phyloP scores from a whole-genome alignment of 2,329 filamentous ascomycete species.

The Diaporthe amygdali region DNA sequence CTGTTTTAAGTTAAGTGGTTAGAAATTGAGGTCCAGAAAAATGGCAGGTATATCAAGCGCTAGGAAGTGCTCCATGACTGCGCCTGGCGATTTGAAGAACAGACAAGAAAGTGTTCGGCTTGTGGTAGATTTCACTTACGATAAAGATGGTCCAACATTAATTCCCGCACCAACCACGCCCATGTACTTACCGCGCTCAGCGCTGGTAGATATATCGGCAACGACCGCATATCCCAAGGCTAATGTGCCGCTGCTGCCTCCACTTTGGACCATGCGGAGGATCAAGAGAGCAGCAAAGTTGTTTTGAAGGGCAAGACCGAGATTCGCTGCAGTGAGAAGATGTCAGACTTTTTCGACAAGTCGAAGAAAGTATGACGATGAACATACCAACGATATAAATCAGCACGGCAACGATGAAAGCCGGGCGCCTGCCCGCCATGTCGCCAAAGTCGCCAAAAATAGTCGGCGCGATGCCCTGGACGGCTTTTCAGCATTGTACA shows the following conservation, averaged over 20 bases:
- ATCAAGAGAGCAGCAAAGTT: conserved; percentile 64
- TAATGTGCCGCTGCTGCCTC: conserved; percentile 71
- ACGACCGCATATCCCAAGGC: conserved; percentile 74
- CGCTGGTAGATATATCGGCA: conserved; percentile 71
- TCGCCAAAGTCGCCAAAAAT: conserved; percentile 68
- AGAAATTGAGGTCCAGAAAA: background rate
- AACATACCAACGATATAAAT: conserved; percentile 53
- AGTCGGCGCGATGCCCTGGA: conserved; percentile 58
- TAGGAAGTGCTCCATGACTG: background rate
- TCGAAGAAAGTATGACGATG: too few relatives aligned
- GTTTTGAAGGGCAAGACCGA: conserved; percentile 63
- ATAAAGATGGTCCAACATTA: conserved; percentile 59
- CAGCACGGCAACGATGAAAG: conserved; percentile 61
- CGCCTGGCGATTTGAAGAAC: background rate
- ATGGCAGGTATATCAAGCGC: background rate
- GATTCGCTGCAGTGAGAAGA: conserved; percentile 48
- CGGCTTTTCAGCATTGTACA: background rate
- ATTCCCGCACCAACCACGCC: conserved; percentile 66
- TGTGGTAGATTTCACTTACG: conserved; percentile 29
- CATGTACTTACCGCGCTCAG: conserved; percentile 76
- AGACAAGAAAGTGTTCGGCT: background rate
- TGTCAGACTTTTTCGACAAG: background rate
- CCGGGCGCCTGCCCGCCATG: conserved; percentile 63
- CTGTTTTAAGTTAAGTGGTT: background rate
- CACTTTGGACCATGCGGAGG: conserved; percentile 66